Evolutionary conservation across 2,329 filamentous ascomycete genomes (phyloP), one percentile per base, ranked within the genome.

Genomic region (Coniella lustricola): DNA sequence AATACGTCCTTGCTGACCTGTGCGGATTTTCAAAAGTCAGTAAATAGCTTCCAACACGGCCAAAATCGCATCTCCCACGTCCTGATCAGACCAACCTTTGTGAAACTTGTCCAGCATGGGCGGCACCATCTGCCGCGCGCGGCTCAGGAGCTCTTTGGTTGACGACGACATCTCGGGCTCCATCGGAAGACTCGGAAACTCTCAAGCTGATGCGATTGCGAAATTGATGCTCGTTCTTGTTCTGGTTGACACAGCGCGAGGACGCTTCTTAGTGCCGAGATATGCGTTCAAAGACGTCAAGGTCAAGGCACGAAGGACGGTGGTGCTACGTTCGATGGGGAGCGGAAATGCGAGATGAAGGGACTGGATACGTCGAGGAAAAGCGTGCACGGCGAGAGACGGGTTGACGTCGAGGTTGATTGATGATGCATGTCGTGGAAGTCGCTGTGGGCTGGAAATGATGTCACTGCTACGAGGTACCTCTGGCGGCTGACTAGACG

Each of bases 71-170:
- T 3, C 38, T 7, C 13, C 22, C 43, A 13, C 10, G 7, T n/a
- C 21, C 1, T 17, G 10, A 16, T 16, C 5, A 17, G 12, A 56
- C 69, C 41, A 63, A 89, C 91, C 93, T 76, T 98, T 98, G 70
- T 97, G 93, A 64, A 97, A 97, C 62, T 81, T 87, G 64, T 93
- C 87, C 46, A 96, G 78, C 88, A 98, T 88, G 10, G 93, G 93
- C 55, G 93, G 93, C 51, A 98, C 80, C 73, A 98, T 85, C 64
- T 85, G 88, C 75, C 85, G 86, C 62, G 90, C 89, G 67, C 87
- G 91, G 57, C 74, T 70, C 49, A 98, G 73, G 46, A 95, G 72
- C 58, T 86, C 82, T 67, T 82, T 87, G 18, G 90, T 88, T 21
- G 82, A 71, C 55, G 78, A 69, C 53, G 85, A 83, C 77, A 89